Evolutionary conservation across 2,329 filamentous ascomycete genomes (phyloP), one percentile per base, ranked within the genome.

Genomic region (Zymoseptoria pseudotritici): DNA sequence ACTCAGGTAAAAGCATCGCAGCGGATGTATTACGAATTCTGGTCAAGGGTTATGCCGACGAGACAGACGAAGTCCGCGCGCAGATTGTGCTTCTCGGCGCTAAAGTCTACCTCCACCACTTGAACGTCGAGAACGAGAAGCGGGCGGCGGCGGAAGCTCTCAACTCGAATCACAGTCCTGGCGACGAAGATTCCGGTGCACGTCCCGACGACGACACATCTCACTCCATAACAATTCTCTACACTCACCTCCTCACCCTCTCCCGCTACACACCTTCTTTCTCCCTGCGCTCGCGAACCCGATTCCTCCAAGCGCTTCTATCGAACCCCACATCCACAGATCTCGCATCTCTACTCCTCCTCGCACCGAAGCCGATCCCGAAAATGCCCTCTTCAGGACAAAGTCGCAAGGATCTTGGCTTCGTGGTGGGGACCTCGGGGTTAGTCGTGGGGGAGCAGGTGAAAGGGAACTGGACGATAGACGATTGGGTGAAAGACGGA

Each of bases 211-310:
- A 69, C 46, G 62, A 69, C 42, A 71, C 79, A 46, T 79, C 79
- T 31, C 87, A 96, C 67, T 84, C 88, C 0, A 86, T 96, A 56
- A 83, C 85, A 29, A 81, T 86, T 2, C 79, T 99, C 1, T 99
- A 91, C 86, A 84, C 88, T 29, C 96, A 99, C 69, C 84, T 90
- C 21, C 80, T 96, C 26, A 82, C 93, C 1, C 83, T 99, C 1
- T 90, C 90, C 31, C 86, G 94, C 62, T 99, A 97, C 74, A 94
- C 97, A 69, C 90, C 87, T 0, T 97, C 92, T 0, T 99, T 96
- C 74, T 92, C 97, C 71, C 84, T 99, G 2, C 90, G 94, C 64
- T 94, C 97, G 72, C 88, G 94, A 22, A 87, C 92, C 1, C 86
- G 94, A 31, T 83, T 97, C 62, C 97, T 96, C 77, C 91, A 89